Evolutionary conservation across 192 early-diverging fungal species (phyloP).

Genomic region (Jimgerdemannia flammicorona): DNA sequence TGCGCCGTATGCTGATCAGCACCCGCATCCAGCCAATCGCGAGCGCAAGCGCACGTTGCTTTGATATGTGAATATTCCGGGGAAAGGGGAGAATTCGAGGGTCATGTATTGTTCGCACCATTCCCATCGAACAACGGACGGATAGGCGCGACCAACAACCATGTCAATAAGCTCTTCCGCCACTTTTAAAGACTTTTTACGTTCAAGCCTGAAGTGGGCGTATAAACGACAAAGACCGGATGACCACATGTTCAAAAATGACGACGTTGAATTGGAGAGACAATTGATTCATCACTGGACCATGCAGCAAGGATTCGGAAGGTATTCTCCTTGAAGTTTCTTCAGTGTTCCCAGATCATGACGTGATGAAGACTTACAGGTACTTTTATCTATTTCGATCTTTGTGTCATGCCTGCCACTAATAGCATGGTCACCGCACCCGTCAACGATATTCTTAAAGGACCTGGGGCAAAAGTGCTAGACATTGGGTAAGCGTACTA

Average conservation of each 20-base stretch:
- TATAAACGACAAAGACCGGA: background rate
- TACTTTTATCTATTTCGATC: background rate
- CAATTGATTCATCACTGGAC: background rate
- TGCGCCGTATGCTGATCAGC: too few relatives aligned
- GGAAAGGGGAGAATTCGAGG: too few relatives aligned
- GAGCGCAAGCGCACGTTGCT: too few relatives aligned
- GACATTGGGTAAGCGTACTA: background rate
- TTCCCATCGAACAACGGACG: too few relatives aligned
- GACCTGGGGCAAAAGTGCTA: background rate
- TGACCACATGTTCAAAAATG: background rate
- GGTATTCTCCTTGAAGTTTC: background rate
- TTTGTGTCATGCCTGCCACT: background rate
- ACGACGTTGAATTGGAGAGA: background rate
- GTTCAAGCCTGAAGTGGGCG: background rate
- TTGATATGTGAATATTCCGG: too few relatives aligned
- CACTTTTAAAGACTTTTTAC: background rate
- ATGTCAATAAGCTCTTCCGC: background rate
- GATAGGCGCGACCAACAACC: too few relatives aligned
- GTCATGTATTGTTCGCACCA: too few relatives aligned
- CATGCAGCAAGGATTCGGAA: background rate
- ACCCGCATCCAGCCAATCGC: too few relatives aligned
- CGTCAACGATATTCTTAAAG: background rate
- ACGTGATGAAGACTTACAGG: background rate
- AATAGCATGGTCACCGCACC: background rate
- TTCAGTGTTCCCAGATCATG: background rate